Percentiles rank a stretch among this genome's conserved stretches.
Evolutionary conservation across 1,284 basidiomycete species (phyloP).

Genomic region (Apiotrichum siamense): DNA sequence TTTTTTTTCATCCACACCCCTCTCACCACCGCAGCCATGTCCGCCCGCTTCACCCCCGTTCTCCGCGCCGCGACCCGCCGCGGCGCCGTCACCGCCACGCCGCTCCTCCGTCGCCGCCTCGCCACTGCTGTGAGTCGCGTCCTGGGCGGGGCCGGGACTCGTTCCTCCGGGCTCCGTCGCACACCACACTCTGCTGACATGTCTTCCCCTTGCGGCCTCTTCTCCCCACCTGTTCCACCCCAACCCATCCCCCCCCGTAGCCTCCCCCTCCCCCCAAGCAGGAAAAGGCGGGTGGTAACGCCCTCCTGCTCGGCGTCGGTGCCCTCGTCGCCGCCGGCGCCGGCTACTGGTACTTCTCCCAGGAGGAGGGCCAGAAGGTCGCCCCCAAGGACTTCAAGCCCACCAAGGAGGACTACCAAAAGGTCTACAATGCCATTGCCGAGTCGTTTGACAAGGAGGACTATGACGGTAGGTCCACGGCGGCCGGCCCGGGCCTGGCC

Average conservation of each 20-base stretch:
- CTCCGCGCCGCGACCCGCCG: conserved; percentile 28
- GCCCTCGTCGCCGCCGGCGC: conserved; percentile 35
- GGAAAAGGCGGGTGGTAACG: conserved; percentile 21
- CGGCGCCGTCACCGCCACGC: conserved; percentile 14
- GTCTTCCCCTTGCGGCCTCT: no score
- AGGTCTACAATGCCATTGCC: conserved; percentile 84
- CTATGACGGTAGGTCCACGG: conserved; percentile 69
- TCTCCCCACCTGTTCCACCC: conserved; percentile 14
- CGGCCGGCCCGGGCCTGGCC: no score
- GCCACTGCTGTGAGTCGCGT: conserved; percentile 29
- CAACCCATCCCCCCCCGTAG: conserved; percentile 13
- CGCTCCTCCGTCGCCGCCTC: conserved; percentile 28
- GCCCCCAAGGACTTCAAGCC: conserved; percentile 52
- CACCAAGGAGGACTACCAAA: conserved; percentile 67
- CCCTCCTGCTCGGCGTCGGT: conserved; percentile 28
- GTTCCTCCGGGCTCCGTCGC: not conserved
- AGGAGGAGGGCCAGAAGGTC: conserved; percentile 43
- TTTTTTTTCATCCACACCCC: no score
- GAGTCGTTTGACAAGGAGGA: conserved; percentile 67
- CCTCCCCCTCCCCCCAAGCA: conserved; percentile 31
- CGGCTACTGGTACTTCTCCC: conserved; percentile 45
- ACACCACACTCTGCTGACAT: not conserved
- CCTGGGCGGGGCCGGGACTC: not conserved
- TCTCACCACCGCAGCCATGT: conserved; percentile 26
- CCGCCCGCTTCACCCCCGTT: conserved; percentile 30